Conservation (phyloP, 2,329 filamentous ascomycete genomes). For the Rhynchosporium agropyri region DNA sequence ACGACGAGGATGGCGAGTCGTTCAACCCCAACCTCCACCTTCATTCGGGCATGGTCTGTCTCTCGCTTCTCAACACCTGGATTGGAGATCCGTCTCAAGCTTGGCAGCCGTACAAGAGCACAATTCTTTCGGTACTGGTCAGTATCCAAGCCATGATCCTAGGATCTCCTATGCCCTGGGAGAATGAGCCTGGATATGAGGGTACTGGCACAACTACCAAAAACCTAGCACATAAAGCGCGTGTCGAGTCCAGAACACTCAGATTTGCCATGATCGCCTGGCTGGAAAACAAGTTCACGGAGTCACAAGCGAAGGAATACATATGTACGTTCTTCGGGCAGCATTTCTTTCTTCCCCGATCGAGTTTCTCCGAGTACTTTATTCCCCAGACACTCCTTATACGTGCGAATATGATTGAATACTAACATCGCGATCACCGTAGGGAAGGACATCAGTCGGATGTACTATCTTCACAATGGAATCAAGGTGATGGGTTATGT, state of each 20-base stretch:
- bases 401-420: too few relatives aligned
- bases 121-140: constrained; percentile 32
- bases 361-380: too few relatives aligned
- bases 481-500: constrained; percentile 23
- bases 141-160: constrained; percentile 37
- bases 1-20: constrained; percentile 28
- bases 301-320: constrained; percentile 20
- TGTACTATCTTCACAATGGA: constrained; percentile 29
- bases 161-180: constrained; percentile 31
- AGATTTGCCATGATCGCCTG: constrained; percentile 34
- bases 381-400: too few relatives aligned
- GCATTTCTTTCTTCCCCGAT: too few relatives aligned
- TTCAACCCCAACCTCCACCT: constrained; percentile 37
- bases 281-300: constrained; percentile 25
- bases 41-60: constrained; percentile 26
- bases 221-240: constrained; percentile 24
- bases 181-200: constrained; percentile 33
- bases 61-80: constrained; percentile 31
- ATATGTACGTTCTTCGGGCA: constrained; percentile 19
- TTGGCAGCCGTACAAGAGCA: constrained; percentile 36
- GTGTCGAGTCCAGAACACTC: constrained; percentile 30
- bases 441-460: constrained; percentile 28
- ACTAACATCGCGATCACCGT: too few relatives aligned
- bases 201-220: constrained; percentile 9
- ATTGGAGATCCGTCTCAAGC: constrained; percentile 25